These are phyloP conservation scores for Tremellales sp. DNA, from an alignment of 1,284 basidiomycete species.

Conservation along the genomic window DNA sequence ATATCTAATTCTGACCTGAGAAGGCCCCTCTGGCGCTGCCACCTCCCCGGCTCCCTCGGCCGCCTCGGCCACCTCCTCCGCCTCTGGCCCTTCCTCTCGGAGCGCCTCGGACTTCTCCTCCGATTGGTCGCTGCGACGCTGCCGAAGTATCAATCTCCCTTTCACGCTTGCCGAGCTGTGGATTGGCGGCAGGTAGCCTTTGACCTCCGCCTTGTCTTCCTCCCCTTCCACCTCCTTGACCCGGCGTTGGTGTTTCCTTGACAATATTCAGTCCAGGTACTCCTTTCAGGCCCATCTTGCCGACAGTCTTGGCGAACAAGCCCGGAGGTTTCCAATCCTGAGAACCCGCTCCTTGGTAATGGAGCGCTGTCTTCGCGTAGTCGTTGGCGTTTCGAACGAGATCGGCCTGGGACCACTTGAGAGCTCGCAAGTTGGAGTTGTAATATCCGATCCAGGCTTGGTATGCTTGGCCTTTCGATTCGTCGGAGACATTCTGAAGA, in stretches of 20 bases:
- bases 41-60: constrained; percentile 8
- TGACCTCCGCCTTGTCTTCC: constrained; percentile 14
- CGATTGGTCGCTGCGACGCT: not conserved
- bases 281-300: constrained; percentile 61
- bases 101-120: constrained; percentile 3
- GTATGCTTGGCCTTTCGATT: constrained; percentile 57
- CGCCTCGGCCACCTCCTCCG: constrained; percentile 5
- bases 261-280: constrained; percentile 44
- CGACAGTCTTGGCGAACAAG: constrained; percentile 56
- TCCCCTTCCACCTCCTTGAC: constrained; percentile 12
- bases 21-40: not conserved
- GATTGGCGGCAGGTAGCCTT: not conserved
- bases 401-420: constrained; percentile 51
- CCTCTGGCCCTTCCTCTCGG: constrained; percentile 3
- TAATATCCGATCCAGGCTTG: constrained; percentile 61
- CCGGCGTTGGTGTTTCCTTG: constrained; percentile 13
- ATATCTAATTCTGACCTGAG: no score
- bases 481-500: constrained; percentile 33
- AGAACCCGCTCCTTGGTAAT: constrained; percentile 44
- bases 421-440: constrained; percentile 50
- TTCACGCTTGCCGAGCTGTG: not conserved
- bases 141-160: not conserved
- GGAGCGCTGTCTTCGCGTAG: constrained; percentile 52
- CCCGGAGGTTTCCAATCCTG: constrained; percentile 46
- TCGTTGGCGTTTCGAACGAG: constrained; percentile 53